Evolutionary conservation across 495 filamentous ascomycete species (phyloP), one percentile per base, ranked within the genome.

Genomic region (Talaromyces ruber): DNA sequence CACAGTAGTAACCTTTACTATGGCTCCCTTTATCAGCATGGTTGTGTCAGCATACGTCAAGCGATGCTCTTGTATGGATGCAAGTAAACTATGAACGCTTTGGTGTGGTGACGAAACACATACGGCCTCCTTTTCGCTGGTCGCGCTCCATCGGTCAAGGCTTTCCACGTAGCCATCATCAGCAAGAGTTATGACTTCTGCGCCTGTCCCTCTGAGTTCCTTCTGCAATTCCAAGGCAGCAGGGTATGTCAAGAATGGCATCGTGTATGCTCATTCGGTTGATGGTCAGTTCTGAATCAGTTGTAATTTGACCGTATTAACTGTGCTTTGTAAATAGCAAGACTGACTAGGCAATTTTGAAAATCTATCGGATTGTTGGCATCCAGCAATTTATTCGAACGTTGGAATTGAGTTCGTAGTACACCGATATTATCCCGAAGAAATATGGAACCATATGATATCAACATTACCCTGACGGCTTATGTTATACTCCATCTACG

Each of bases 1-100:
- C 2, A 62, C 59, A 8, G 66, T 62, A 4, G 61, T 68, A 30
- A 63, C 64, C 4, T 53, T 62, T 22, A 70, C 64, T 12, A 68
- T 39, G n/a, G 68, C 68, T 7, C 68, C 68, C 68, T 70, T 50
- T 4, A 59, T 51, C 1, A 30, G 54, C 54, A 47, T 47, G 43
- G 29, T 57, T 32, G 8, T 21, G 29, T 58, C 54, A 58, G 54
- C 29, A 30, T 58, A 47, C 43, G 7, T 47, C 43, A 18, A 21
- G 43, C 43, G 43, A 47, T 21, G n/a, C n/a, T 58, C 26, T 58
- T 30, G 54, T n/a, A 58, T 21, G 29, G 25, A 11, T 58, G 25
- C 16, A 30, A 37, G 54, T 18, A n/a, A 37, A 21, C 12, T 58
- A 21, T 58, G 54, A 30, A 58, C 12, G 29, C 18, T 58, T 28